Conservation (phyloP, 176 grass and related monocot species). For the Aegilops tauschii region DNA sequence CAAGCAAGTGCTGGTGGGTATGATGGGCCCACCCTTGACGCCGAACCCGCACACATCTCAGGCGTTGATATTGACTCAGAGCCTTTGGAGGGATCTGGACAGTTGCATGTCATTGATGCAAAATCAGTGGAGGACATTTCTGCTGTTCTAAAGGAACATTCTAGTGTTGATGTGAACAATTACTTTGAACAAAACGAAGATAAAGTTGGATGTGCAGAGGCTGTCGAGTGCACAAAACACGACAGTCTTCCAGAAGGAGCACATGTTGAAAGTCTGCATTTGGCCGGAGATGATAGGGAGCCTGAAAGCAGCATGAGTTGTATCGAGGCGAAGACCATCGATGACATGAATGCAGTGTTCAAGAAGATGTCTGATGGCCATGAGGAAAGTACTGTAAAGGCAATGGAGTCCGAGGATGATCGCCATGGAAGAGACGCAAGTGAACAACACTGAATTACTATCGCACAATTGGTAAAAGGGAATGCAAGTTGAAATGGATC, state of each 20-base stretch:
- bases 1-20: slow-evolving; percentile 36
- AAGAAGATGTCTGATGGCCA: slow-evolving; percentile 27
- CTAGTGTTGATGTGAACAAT: slow-evolving; percentile 9
- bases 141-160: slow-evolving; percentile 39
- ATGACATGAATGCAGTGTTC: slow-evolving; percentile 24
- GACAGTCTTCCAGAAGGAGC: neutral
- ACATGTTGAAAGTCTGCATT: slow-evolving; percentile 6
- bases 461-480: neutral
- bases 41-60: slow-evolving; percentile 11
- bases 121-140: slow-evolving; percentile 65
- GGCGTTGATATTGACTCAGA: slow-evolving; percentile 19
- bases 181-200: slow-evolving; percentile 33
- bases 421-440: slow-evolving; percentile 2
- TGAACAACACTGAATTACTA: slow-evolving; percentile 17
- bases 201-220: slow-evolving; percentile 15
- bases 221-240: neutral
- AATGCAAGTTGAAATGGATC: neutral
- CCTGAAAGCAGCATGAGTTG: slow-evolving; percentile 3
- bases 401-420: neutral
- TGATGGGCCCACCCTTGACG: slow-evolving; percentile 25
- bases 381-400: slow-evolving; percentile 13
- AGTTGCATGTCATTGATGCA: slow-evolving; percentile 55
- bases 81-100: neutral
- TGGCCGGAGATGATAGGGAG: neutral
- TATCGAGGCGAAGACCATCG: slow-evolving; percentile 34